These are phyloP conservation scores for Aspergillus glaucus DNA, from an alignment of 2,329 filamentous ascomycete species.

Conservation along the genomic window DNA sequence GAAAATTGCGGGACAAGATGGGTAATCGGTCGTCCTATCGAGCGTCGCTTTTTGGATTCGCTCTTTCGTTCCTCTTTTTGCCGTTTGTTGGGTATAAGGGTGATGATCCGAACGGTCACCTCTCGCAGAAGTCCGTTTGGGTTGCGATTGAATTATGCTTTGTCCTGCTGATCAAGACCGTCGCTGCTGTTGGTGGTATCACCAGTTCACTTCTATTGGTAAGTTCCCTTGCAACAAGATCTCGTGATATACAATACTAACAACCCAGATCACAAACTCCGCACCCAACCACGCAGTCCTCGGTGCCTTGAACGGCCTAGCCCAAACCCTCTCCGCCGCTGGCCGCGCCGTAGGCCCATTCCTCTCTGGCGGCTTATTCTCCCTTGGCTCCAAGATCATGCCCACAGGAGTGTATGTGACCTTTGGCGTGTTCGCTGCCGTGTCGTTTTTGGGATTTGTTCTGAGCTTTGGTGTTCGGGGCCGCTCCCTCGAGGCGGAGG, in stretches of 20 bases:
- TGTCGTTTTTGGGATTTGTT: slow-evolving; percentile 73
- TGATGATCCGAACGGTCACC: slow-evolving; percentile 48
- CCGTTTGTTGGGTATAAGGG: slow-evolving; percentile 80
- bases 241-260: neutral
- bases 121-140: slow-evolving; percentile 60
- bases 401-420: slow-evolving; percentile 79
- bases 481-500: slow-evolving; percentile 52
- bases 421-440: slow-evolving; percentile 80
- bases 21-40: slow-evolving; percentile 85
- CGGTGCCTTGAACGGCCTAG: slow-evolving; percentile 85
- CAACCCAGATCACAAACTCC: slow-evolving; percentile 76
- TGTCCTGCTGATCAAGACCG: slow-evolving; percentile 79
- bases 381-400: slow-evolving; percentile 63
- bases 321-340: slow-evolving; percentile 86
- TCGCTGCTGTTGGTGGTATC: slow-evolving; percentile 80
- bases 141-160: slow-evolving; percentile 75
- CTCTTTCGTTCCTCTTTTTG: slow-evolving; percentile 76
- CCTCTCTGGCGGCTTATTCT: slow-evolving; percentile 79
- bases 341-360: slow-evolving; percentile 86
- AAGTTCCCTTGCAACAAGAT: slow-evolving; percentile 25
- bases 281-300: slow-evolving; percentile 78
- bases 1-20: slow-evolving; percentile 66
- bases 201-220: slow-evolving; percentile 85
- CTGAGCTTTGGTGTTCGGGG: slow-evolving; percentile 73
- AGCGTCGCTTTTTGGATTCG: slow-evolving; percentile 69